These are phyloP conservation scores for Globisporangium mamillatum DNA, from an alignment of 352 stramenopile species.

Conservation along the genomic window DNA sequence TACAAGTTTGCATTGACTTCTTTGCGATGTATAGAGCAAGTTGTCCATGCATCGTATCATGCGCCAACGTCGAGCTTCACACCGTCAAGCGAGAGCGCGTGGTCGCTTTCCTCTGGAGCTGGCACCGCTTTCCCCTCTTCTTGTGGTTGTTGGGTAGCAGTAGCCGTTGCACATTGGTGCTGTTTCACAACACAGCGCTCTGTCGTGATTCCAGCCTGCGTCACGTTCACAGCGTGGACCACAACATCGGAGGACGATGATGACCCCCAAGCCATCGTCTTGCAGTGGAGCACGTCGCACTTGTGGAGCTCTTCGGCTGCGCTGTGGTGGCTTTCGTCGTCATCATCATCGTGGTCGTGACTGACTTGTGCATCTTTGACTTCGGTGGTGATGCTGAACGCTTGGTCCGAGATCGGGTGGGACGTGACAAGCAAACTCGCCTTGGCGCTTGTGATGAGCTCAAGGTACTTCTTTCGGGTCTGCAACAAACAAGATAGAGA, in stretches of 20 bases:
- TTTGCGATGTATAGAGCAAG: not conserved
- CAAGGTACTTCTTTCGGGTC: constrained; percentile 34
- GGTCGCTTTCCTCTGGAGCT: constrained; percentile 26
- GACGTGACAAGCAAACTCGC: constrained; percentile 35
- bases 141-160: not conserved
- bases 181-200: constrained; percentile 22
- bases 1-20: not conserved
- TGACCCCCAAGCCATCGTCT: constrained; percentile 26
- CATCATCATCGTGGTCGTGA: constrained; percentile 27
- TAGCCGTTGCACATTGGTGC: not conserved
- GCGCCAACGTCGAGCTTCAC: constrained; percentile 27
- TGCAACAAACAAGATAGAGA: constrained; percentile 10
- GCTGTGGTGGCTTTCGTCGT: constrained; percentile 18
- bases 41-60: not conserved
- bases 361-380: constrained; percentile 13
- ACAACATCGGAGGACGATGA: not conserved
- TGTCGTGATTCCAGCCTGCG: constrained; percentile 38
- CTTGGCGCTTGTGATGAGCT: constrained; percentile 37
- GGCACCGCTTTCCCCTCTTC: constrained; percentile 12
- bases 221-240: constrained; percentile 46
- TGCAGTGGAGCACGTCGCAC: constrained; percentile 54
- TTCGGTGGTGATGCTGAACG: constrained; percentile 36
- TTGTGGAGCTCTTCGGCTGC: constrained; percentile 31
- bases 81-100: constrained; percentile 33
- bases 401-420: constrained; percentile 22